phyloP scores from a whole-genome alignment of 768 basidiomycete species.

The Termitomyces sp. region DNA sequence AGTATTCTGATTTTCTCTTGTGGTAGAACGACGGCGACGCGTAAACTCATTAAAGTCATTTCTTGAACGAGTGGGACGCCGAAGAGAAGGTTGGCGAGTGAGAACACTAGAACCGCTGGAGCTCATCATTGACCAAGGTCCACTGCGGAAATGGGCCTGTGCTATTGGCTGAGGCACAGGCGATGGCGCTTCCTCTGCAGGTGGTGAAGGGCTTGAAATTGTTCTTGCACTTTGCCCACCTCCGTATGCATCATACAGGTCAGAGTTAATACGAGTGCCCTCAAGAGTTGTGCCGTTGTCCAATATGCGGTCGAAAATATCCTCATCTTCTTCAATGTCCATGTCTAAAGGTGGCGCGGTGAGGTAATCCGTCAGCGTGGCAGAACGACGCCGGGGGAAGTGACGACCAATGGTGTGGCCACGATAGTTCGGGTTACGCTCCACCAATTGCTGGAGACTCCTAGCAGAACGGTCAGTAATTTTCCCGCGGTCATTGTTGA shows the following conservation, averaged over 20 bases:
- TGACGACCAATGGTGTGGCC: slow-evolving; percentile 33
- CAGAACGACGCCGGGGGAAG: slow-evolving; percentile 34
- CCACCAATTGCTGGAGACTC: slow-evolving; percentile 57
- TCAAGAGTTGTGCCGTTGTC: slow-evolving; percentile 43
- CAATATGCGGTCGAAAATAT: slow-evolving; percentile 50
- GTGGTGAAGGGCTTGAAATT: slow-evolving; percentile 33
- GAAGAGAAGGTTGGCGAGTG: slow-evolving; percentile 59
- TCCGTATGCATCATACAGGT: slow-evolving; percentile 65
- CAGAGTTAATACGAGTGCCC: slow-evolving; percentile 56
- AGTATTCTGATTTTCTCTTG: slow-evolving; percentile 31
- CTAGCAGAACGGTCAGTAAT: slow-evolving; percentile 70
- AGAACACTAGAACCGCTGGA: slow-evolving; percentile 31
- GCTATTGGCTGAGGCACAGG: slow-evolving; percentile 17
- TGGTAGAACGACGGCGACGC: slow-evolving; percentile 56
- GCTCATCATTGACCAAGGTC: slow-evolving; percentile 32
- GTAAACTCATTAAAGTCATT: slow-evolving; percentile 77
- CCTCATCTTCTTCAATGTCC: slow-evolving; percentile 68
- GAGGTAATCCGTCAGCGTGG: slow-evolving; percentile 51
- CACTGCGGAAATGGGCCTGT: slow-evolving; percentile 22
- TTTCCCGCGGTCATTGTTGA: slow-evolving; percentile 60
- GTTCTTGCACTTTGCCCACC: slow-evolving; percentile 16
- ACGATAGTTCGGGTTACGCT: slow-evolving; percentile 53
- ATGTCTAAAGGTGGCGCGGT: slow-evolving; percentile 53
- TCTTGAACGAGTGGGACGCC: slow-evolving; percentile 53
- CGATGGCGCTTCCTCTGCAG: slow-evolving; percentile 29